A percentile compares a stretch with the other conserved stretches of the same genome.
These are phyloP conservation scores for Phytophthora sp. DNA, from an alignment of 352 stramenopile species.

Conservation along the genomic window DNA sequence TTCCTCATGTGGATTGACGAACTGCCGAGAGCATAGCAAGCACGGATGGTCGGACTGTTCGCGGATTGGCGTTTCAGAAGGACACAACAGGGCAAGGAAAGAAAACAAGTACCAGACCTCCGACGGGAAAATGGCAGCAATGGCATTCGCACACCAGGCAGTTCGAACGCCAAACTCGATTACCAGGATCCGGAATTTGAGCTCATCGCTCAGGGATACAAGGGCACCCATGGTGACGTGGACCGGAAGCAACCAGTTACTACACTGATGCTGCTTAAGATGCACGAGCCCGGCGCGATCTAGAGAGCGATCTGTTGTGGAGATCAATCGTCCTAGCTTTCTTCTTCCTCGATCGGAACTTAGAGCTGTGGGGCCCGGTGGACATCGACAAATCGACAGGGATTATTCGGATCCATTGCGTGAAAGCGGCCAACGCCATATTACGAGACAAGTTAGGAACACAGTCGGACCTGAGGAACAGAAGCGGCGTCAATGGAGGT, in stretches of 20 bases:
- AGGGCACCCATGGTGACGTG: conserved; percentile 30
- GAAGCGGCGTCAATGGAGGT: conserved; percentile 3
- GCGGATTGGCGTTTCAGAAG: not conserved
- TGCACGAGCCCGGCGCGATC: conserved; percentile 25
- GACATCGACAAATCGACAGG: conserved; percentile 2
- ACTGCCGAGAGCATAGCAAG: not conserved
- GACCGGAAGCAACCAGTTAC: conserved; percentile 43
- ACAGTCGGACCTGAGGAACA: not conserved
- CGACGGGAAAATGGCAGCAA: conserved; percentile 30
- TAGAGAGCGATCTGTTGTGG: conserved; percentile 14
- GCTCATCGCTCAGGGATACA: conserved; percentile 38
- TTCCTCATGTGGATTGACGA: not conserved
- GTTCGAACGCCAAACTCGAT: conserved; percentile 35
- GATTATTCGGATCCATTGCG: not conserved
- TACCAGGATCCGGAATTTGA: conserved; percentile 40
- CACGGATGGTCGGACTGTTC: not conserved
- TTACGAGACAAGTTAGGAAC: not conserved
- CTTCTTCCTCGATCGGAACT: no score
- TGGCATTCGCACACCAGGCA: conserved; percentile 28
- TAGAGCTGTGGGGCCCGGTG: conserved; percentile 18
- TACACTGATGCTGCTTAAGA: conserved; percentile 37
- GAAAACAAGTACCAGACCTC: conserved; percentile 30
- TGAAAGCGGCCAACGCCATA: conserved; percentile 16
- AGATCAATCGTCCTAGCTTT: conserved; percentile 23
- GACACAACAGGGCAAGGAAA: no score